Base-by-base conservation (phyloP, 1,139 yeast species). In the Sugiyamaella japonica region DNA sequence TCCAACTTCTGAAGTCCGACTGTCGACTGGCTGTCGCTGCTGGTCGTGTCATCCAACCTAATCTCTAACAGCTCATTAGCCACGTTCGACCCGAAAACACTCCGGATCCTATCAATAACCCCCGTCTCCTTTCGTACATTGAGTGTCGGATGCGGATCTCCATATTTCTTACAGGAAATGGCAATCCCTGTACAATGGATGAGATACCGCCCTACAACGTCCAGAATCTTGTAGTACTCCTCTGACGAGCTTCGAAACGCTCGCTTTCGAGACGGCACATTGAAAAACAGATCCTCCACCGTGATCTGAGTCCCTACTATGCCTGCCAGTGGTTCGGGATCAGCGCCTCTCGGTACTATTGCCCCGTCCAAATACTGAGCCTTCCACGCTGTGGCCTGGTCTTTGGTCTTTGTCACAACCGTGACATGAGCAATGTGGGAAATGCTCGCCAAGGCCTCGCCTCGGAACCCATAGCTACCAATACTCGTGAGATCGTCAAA, bases 261-360 rank as follows among this genome's bases (percentile, higher is more conserved):
- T 50, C 85, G 76, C 39, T 85, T 70, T 53, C 99, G 77, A 0
- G 96, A 81, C 0, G 97, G 96, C 28, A 86, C 81, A 66, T 93
- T 95, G 71, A 86, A 95, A 66, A 95, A 95, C 56, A 95, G 74
- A 67, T 93, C 97, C 66, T 90, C 97, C 5, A 90, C 96, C 0
- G 80, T 72, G 40, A 95, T 80, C 58, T 85, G 90, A 0, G 99
- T 93, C 0, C 99, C 99, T 46, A 78, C 79, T 58, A 81, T 85
- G 0, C 98, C 98, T 0, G 99, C 99, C 1, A 82, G 77, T 0
- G 97, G 90, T 59, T 80, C 80, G 0, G 95, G 89, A 0, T 78
- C 81, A 0, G 67, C 56, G 57, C 69, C 42, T 60, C 54, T 36
- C 54, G 58, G 7, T 67, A 65, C 25, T 66, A 87, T 68, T 41